These are phyloP conservation scores for Zygoascus flipseniorum DNA, from an alignment of 805 yeast species.

Conservation along the genomic window DNA sequence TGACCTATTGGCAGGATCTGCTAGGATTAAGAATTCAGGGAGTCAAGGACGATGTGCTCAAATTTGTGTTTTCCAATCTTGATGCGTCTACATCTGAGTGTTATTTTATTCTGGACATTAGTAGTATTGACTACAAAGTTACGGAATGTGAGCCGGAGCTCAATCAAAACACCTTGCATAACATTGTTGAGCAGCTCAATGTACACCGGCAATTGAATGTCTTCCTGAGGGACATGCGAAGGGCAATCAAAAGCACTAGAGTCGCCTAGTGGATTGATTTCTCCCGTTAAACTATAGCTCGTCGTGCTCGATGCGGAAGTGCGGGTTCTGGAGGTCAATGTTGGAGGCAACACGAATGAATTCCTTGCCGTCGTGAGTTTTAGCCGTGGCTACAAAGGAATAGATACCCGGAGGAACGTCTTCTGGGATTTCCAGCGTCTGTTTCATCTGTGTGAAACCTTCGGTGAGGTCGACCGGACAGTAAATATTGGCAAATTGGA, in stretches of 20 bases:
- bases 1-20: conserved; percentile 41
- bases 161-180: conserved; percentile 17
- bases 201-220: conserved; percentile 18
- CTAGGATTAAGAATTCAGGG: conserved; percentile 51
- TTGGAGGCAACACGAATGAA: conserved; percentile 18
- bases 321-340: conserved; percentile 7
- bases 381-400: conserved; percentile 23
- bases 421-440: conserved; percentile 22
- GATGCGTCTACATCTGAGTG: conserved; percentile 39
- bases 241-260: conserved; percentile 17
- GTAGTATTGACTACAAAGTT: conserved; percentile 31
- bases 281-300: conserved; percentile 5
- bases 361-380: conserved; percentile 15
- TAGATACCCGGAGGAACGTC: conserved; percentile 22
- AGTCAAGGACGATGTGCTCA: conserved; percentile 37
- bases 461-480: conserved; percentile 21
- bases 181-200: conserved; percentile 17
- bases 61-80: conserved; percentile 42
- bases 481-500: conserved; percentile 18
- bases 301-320: conserved; percentile 4
- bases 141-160: conserved; percentile 34
- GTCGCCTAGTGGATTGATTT: neutral
- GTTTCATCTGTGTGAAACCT: conserved; percentile 9
- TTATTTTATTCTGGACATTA: conserved; percentile 38
- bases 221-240: conserved; percentile 23